Percentiles rank a stretch among this genome's conserved stretches.
Conservation (phyloP, 2,329 filamentous ascomycete genomes). For the Colletotrichum sidae region DNA sequence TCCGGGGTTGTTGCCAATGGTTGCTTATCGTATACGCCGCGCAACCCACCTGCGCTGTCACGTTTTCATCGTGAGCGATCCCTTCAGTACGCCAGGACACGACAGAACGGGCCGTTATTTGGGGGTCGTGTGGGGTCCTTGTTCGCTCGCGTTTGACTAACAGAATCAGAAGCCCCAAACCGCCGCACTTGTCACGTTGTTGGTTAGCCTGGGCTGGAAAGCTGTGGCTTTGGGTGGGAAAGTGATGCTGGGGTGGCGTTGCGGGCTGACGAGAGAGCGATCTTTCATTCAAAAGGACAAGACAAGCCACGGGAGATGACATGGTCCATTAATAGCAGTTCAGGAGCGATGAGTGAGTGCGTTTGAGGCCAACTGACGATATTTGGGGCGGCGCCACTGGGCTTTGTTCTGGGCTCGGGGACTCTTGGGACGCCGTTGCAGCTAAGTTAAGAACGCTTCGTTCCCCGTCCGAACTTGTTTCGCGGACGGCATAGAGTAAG, state of each 20-base stretch:
- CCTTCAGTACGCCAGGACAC: conserved; percentile 15
- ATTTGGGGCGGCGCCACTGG: conserved; percentile 6
- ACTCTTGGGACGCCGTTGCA: conserved; percentile 8
- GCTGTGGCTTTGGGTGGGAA: conserved; percentile 12
- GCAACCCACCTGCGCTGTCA: conserved; percentile 23
- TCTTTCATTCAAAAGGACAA: conserved; percentile 1
- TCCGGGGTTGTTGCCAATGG: conserved; percentile 15
- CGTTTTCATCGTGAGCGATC: conserved; percentile 16
- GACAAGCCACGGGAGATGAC: conserved; percentile 11
- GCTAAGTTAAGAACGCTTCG: not conserved
- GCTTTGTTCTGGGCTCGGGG: conserved; percentile 26
- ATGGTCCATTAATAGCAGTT: conserved; percentile 25
- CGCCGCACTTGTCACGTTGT: conserved; percentile 25
- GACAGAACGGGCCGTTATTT: conserved; percentile 4
- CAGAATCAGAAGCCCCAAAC: conserved; percentile 20
- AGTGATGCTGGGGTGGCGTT: conserved; percentile 21
- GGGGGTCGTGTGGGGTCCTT: conserved; percentile 20
- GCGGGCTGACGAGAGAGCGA: conserved; percentile 28
- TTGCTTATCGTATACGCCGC: conserved; percentile 13
- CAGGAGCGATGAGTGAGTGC: conserved; percentile 20
- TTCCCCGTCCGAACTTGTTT: conserved; percentile 20
- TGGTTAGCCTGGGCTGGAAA: conserved; percentile 24
- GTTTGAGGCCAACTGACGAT: conserved; percentile 12
- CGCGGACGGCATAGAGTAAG: conserved; percentile 5
- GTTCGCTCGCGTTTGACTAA: conserved; percentile 34